Evolutionary conservation across 208 protist species (phyloP), one percentile per base, ranked within the genome.

Genomic region (Wallacemonas sp.): DNA sequence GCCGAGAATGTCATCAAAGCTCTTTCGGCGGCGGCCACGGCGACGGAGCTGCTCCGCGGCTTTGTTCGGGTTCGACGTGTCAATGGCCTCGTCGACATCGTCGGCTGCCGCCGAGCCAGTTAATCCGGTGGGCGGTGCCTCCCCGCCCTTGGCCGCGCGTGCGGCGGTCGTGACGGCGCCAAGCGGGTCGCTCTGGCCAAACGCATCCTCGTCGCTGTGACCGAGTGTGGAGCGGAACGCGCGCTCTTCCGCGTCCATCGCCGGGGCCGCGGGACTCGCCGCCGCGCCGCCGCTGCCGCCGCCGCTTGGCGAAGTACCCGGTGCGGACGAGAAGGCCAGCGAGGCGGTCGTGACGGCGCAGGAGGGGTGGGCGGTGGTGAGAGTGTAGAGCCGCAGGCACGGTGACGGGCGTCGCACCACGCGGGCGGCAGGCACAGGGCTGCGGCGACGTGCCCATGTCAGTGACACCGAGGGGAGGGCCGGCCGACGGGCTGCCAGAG

Each of bases 1-100:
- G 29, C 82, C 84, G 18, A 95, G 81, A 46, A 95, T 91, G 31
- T 77, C 59, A 64, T 95, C 89, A 23, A 87, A 69, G 20, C 73
- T 86, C 38, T 70, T 74, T 61, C 82, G 81, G 55, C 83, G 82
- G 31, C 81, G 85, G 50, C 79, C 80, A 22, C 79, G 75, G 2
- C 89, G 82, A 1, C 73, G 72, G 36, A 74, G 41, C 10, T 66
- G 66, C 1, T 67, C 81, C 1, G 69, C 66, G 0, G 70, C 57
- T 16, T 82, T 38, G 20, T 45, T 77, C n/a, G 71, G 64, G 7
- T 79, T 69, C 11, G 77, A 29, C 45, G 69, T 20, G 22, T 41
- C 26, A 3, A 69, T 44, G 52, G 63, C 14, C 42, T 50, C 61
- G 26, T 38, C 29, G 39, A n/a, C 57, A 8, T 38, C 57, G 10